These are phyloP conservation scores for Suillus brevipes DNA, from an alignment of 768 basidiomycete species.

Conservation along the genomic window DNA sequence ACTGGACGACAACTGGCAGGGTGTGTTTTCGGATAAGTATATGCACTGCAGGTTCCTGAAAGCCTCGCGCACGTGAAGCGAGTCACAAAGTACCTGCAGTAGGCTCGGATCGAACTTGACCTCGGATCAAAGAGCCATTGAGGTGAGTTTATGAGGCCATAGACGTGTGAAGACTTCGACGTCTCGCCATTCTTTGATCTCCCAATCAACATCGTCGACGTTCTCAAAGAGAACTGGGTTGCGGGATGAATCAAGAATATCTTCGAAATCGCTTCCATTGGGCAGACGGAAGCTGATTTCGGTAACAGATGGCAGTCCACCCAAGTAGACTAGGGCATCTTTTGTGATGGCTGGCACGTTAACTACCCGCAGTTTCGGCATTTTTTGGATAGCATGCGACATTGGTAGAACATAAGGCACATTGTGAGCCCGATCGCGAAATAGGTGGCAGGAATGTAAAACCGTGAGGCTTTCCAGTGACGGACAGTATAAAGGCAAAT, in stretches of 20 bases:
- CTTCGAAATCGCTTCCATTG: not conserved
- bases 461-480: not conserved
- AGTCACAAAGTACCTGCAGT: not conserved
- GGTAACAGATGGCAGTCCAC: not conserved
- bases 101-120: not conserved
- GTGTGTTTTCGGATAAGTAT: not conserved
- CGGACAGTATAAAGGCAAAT: not conserved
- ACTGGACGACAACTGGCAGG: rapidly evolving
- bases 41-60: not conserved
- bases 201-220: not conserved
- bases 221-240: not conserved
- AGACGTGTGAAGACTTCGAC: not conserved
- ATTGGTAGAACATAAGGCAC: not conserved
- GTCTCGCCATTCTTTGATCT: not conserved
- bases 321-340: not conserved
- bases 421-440: not conserved
- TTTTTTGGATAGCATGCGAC: not conserved
- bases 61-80: not conserved
- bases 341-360: not conserved
- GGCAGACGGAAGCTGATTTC: not conserved
- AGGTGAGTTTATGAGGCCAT: not conserved
- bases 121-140: not conserved
- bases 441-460: not conserved
- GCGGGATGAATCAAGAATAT: not conserved
- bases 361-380: not conserved